These are phyloP conservation scores for Teunomyces panamensis DNA, from an alignment of 805 yeast genomes.

Conservation along the genomic window DNA sequence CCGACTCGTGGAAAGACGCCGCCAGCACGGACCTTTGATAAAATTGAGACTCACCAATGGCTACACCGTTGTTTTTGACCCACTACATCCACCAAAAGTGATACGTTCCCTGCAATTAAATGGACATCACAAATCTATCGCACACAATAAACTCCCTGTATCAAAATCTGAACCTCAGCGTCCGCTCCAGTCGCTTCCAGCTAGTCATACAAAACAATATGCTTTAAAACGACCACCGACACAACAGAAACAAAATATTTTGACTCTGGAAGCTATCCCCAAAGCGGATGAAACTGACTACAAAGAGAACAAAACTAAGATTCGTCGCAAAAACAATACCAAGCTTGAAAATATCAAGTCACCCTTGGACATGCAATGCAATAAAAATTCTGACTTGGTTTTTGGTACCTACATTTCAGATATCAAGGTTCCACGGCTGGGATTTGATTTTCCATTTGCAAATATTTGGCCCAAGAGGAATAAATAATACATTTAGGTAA, in stretches of 20 bases:
- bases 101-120: conserved; percentile 3
- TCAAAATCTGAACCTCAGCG: not conserved
- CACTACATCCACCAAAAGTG: conserved; percentile 26
- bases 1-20: conserved; percentile 22
- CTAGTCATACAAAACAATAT: too few species aligned
- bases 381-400: not conserved
- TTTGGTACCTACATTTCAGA: conserved; percentile 1
- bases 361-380: not conserved
- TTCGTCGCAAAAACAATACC: not conserved
- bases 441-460: conserved; percentile 4
- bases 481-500: not conserved
- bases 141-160: not conserved
- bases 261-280: not conserved
- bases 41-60: conserved; percentile 38
- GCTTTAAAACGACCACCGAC: not conserved
- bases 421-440: conserved; percentile 1
- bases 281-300: not conserved
- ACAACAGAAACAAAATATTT: not conserved
- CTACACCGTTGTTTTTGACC: conserved; percentile 38
- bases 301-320: not conserved
- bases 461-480: not conserved
- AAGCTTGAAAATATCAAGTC: not conserved
- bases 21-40: conserved; percentile 33
- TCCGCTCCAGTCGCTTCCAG: too few species aligned
- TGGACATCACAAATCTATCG: not conserved